phyloP scores from a whole-genome alignment of 169 alveolate species.

The Eimeria sp. region DNA sequence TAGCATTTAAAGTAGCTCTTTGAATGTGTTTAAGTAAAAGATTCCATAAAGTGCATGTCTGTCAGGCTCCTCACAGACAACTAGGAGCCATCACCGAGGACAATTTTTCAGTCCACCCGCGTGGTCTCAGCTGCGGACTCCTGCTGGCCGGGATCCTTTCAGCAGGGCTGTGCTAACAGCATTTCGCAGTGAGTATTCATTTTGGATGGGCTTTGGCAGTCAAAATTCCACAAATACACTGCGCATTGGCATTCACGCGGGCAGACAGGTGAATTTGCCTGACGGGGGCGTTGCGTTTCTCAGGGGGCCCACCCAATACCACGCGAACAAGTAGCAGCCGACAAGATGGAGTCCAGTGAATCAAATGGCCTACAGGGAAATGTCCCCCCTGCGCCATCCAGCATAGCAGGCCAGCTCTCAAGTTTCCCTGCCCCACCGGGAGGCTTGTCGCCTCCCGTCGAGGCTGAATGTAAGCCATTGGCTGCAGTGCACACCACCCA shows the following conservation, averaged over 20 bases:
- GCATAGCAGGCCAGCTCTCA: slow-evolving; percentile 38
- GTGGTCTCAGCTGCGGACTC: neutral
- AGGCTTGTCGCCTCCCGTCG: slow-evolving; percentile 40
- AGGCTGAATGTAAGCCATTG: slow-evolving; percentile 38
- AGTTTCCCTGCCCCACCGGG: slow-evolving; percentile 67
- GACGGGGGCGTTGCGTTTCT: neutral
- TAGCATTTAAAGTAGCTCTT: neutral
- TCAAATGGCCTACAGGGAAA: slow-evolving; percentile 23
- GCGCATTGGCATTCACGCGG: neutral
- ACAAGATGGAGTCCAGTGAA: neutral
- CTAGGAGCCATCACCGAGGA: neutral
- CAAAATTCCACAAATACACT: neutral
- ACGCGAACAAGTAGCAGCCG: neutral
- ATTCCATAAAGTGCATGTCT: neutral
- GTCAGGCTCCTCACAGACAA: too few relatives aligned
- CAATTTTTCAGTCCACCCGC: neutral
- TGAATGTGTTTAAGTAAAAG: neutral
- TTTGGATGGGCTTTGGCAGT: neutral
- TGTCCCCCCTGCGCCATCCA: slow-evolving; percentile 26
- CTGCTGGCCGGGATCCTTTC: neutral
- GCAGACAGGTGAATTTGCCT: neutral
- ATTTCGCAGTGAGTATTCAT: neutral
- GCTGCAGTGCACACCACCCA: neutral
- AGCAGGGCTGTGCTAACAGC: neutral
- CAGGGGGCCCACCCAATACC: neutral